phyloP scores from a whole-genome alignment of 2,329 filamentous ascomycete species.

The Aspergillus nomiae region DNA sequence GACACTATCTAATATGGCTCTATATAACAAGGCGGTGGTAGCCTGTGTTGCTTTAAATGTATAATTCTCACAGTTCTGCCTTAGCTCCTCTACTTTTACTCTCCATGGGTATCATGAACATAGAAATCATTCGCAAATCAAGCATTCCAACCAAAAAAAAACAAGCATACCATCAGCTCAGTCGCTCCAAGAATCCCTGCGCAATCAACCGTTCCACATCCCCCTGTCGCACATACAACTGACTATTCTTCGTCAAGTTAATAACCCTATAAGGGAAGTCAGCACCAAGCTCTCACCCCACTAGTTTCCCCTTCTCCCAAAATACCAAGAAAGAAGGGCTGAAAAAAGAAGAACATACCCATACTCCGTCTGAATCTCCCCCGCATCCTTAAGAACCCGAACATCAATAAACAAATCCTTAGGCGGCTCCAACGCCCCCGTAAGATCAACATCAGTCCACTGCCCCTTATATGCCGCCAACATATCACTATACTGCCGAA shows the following conservation, averaged over 20 bases:
- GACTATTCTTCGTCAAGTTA: slow-evolving; percentile 95
- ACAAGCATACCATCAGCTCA: slow-evolving; percentile 61
- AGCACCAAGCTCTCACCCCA: slow-evolving; percentile 18
- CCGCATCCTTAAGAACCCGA: slow-evolving; percentile 90
- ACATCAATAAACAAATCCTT: slow-evolving; percentile 96
- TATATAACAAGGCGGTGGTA: background rate
- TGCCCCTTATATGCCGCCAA: slow-evolving; percentile 96
- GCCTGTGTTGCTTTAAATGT: background rate
- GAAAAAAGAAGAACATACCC: slow-evolving; percentile 62
- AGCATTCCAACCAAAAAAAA: background rate
- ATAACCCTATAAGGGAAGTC: slow-evolving; percentile 68
- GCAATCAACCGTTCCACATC: slow-evolving; percentile 94
- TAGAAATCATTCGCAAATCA: slow-evolving; percentile 9
- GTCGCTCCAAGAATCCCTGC: slow-evolving; percentile 90
- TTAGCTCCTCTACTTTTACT: background rate
- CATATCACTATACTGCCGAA: slow-evolving; percentile 86
- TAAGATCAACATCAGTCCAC: slow-evolving; percentile 97
- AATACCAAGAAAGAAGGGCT: background rate
- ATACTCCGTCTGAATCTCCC: slow-evolving; percentile 98
- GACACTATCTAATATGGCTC: background rate
- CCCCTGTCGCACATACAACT: slow-evolving; percentile 93
- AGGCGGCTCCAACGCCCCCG: slow-evolving; percentile 91
- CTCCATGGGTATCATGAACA: slow-evolving; percentile 22
- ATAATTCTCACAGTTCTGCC: background rate
- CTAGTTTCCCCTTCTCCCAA: background rate